Evolutionary conservation across 345 rosid species (phyloP).

Genomic region (Orychophragmus violaceus): DNA sequence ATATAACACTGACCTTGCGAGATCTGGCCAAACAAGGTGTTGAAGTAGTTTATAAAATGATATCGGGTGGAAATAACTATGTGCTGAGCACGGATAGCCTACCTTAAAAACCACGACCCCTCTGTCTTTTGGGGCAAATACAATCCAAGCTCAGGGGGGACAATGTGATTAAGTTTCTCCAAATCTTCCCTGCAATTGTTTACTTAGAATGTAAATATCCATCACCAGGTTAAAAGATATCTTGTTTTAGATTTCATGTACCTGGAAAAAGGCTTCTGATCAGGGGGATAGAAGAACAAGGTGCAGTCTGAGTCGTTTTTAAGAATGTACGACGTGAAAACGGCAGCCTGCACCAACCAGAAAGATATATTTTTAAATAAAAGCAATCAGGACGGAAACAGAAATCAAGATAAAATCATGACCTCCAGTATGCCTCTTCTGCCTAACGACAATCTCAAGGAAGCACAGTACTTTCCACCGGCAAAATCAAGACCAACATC

Average conservation of each 20-base stretch:
- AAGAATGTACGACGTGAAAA: constrained; percentile 63
- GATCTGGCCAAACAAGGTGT: constrained; percentile 46
- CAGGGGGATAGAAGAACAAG: constrained; percentile 47
- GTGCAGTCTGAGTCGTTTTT: constrained; percentile 68
- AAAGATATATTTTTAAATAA: background rate
- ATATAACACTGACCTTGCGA: constrained; percentile 46
- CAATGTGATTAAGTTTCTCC: constrained; percentile 37
- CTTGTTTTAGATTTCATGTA: constrained; percentile 31
- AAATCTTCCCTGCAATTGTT: constrained; percentile 58
- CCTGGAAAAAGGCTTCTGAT: constrained; percentile 65
- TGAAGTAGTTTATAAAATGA: constrained; percentile 6
- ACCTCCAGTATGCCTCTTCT: constrained; percentile 84
- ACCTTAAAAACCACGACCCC: constrained; percentile 75
- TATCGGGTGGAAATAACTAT: constrained; percentile 2
- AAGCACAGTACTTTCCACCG: constrained; percentile 71
- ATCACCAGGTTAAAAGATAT: constrained; percentile 5
- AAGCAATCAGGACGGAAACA: constrained; percentile 16
- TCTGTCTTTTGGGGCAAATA: constrained; percentile 59
- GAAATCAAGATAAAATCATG: constrained; percentile 25
- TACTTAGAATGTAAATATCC: constrained; percentile 6
- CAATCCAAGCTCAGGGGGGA: constrained; percentile 65
- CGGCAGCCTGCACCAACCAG: constrained; percentile 57
- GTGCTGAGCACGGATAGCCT: constrained; percentile 21
- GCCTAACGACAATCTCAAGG: constrained; percentile 79
- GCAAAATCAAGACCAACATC: constrained; percentile 81